Evolutionary conservation across 768 basidiomycete genomes (phyloP).

Genomic region (Psilocybe sp.): DNA sequence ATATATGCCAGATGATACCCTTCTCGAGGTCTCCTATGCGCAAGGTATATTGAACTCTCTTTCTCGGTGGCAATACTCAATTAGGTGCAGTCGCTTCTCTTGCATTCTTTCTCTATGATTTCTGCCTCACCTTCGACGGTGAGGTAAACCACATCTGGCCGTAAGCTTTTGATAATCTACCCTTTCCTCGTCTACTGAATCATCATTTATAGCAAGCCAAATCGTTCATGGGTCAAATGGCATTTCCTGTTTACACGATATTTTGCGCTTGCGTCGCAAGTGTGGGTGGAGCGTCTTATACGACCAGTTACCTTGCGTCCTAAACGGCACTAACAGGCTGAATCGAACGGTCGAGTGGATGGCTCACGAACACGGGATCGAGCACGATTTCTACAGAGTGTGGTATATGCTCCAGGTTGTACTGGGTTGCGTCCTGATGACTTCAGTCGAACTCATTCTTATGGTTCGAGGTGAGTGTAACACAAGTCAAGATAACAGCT

Average conservation of each 20-base stretch:
- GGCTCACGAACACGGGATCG: constrained; percentile 4
- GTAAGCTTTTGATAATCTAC: constrained; percentile 16
- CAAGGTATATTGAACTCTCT: constrained; percentile 15
- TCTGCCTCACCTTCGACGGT: constrained; percentile 30
- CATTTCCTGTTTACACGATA: constrained; percentile 28
- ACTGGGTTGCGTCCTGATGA: constrained; percentile 21
- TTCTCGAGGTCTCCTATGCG: constrained; percentile 14
- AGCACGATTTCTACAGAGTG: constrained; percentile 9
- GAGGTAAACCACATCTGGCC: constrained; percentile 34
- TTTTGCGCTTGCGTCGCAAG: constrained; percentile 22
- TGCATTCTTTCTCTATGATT: constrained; percentile 31
- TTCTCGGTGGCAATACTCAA: neutral
- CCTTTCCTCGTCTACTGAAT: neutral
- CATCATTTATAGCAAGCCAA: constrained; percentile 15
- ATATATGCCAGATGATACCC: constrained; percentile 5
- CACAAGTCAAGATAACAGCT: neutral
- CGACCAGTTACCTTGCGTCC: neutral
- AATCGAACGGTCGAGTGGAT: constrained; percentile 21
- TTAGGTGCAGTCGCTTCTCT: constrained; percentile 24
- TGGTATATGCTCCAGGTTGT: constrained; percentile 26
- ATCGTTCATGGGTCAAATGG: constrained; percentile 24
- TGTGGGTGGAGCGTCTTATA: constrained; percentile 15
- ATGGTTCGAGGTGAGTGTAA: constrained; percentile 23
- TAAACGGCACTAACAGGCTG: constrained; percentile 10
- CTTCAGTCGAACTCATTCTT: constrained; percentile 26